phyloP scores from a whole-genome alignment of 495 filamentous ascomycete species.

The Chaetomidium leptoderma region DNA sequence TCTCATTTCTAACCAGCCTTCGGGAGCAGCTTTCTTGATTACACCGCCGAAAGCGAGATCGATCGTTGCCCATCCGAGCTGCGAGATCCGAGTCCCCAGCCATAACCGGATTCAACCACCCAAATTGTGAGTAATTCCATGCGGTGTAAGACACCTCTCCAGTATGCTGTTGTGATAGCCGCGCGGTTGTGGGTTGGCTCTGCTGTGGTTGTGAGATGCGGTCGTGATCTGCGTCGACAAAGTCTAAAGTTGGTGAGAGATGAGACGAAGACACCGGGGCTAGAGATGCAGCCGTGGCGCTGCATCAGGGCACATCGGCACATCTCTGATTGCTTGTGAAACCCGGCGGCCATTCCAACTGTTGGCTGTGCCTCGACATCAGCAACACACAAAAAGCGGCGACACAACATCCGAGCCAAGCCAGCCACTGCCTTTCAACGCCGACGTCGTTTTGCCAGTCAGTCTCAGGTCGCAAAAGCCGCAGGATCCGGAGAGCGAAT shows the following conservation, averaged over 20 bases:
- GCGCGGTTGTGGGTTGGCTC: background rate
- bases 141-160: background rate
- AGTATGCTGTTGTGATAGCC: background rate
- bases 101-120: background rate
- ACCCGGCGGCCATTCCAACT: background rate
- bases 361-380: constrained; percentile 11
- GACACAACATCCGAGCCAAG: background rate
- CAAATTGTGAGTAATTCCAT: constrained; percentile 3
- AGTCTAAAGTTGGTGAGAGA: background rate
- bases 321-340: constrained; percentile 5
- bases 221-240: background rate
- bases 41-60: constrained; percentile 8
- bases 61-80: background rate
- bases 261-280: background rate
- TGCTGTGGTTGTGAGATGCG: constrained; percentile 1
- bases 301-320: background rate
- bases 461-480: background rate
- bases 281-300: background rate
- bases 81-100: constrained; percentile 2
- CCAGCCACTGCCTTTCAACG: constrained; percentile 1
- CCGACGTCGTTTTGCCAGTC: background rate
- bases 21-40: too few relatives aligned
- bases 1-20: too few relatives aligned
- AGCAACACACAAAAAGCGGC: background rate
- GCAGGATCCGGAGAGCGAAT: constrained; percentile 14